phyloP scores from a whole-genome alignment of 306 rosid genomes.

The Glycine tomentella region DNA sequence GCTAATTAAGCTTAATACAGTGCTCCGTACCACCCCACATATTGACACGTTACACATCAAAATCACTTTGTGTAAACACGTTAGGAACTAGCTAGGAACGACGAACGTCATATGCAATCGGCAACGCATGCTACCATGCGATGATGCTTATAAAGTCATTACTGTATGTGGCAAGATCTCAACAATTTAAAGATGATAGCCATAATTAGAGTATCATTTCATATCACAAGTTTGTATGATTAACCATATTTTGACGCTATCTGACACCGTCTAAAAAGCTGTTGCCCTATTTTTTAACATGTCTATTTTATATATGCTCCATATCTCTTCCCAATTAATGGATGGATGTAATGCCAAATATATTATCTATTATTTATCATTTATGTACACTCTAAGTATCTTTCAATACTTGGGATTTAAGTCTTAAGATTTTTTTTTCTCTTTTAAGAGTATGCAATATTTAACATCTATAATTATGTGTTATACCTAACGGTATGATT shows the following conservation, averaged over 20 bases:
- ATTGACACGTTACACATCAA: not conserved
- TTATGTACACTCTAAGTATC: not conserved
- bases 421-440: no score
- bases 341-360: not conserved
- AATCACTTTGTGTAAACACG: not conserved
- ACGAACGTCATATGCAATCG: conserved; percentile 36
- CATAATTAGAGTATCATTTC: conserved; percentile 55
- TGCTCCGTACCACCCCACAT: conserved; percentile 41
- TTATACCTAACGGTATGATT: conserved; percentile 5
- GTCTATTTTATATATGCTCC: not conserved
- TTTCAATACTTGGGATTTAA: not conserved
- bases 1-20: conserved; percentile 13
- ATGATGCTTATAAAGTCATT: conserved; percentile 42
- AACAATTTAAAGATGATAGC: conserved; percentile 41
- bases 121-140: conserved; percentile 50
- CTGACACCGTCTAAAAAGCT: not conserved
- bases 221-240: conserved; percentile 31
- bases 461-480: conserved; percentile 24
- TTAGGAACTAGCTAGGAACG: not conserved
- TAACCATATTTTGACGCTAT: conserved; percentile 24
- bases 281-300: not conserved
- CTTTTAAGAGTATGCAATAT: not conserved
- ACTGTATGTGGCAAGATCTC: conserved; percentile 24
- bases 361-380: not conserved
- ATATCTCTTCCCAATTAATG: not conserved